phyloP scores from a whole-genome alignment of 139 green algal species.

The Gonium pectorale region DNA sequence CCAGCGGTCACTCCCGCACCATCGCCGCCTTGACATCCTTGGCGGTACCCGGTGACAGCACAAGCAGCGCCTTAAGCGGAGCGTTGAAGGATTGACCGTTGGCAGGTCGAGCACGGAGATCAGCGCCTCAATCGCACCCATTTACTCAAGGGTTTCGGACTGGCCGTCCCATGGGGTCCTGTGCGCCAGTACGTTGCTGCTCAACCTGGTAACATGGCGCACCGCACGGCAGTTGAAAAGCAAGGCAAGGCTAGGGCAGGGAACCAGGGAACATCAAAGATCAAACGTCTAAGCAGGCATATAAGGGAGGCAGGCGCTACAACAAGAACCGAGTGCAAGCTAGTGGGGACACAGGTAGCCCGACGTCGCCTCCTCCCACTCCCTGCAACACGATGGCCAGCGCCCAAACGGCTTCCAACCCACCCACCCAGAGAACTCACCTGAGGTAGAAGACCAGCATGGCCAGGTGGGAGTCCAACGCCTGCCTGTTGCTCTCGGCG shows the following conservation, averaged over 20 bases:
- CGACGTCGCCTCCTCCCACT: too few species aligned
- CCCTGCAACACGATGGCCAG: too few species aligned
- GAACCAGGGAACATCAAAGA: background rate
- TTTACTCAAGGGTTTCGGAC: background rate
- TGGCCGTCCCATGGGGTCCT: background rate
- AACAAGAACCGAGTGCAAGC: too few species aligned
- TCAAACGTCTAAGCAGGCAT: too few species aligned
- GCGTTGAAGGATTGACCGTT: background rate
- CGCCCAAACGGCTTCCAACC: too few species aligned
- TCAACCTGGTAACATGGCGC: too few species aligned
- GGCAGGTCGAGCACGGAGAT: background rate
- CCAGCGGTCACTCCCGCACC: background rate
- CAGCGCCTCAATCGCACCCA: conserved; percentile 12
- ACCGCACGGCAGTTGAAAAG: too few species aligned
- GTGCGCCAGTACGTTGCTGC: conserved; percentile 19
- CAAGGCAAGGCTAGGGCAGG: too few species aligned
- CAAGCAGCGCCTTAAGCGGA: background rate
- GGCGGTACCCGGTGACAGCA: background rate
- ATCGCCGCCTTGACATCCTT: background rate
- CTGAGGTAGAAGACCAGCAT: conserved; percentile 35
- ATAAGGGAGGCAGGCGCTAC: too few species aligned
- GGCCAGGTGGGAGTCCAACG: conserved; percentile 10
- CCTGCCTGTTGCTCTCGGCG: background rate
- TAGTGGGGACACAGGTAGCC: too few species aligned
- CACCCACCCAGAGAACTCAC: conserved; percentile 9